Conservation (phyloP, 2,329 filamentous ascomycete species). For the Arthroderma sp. region DNA sequence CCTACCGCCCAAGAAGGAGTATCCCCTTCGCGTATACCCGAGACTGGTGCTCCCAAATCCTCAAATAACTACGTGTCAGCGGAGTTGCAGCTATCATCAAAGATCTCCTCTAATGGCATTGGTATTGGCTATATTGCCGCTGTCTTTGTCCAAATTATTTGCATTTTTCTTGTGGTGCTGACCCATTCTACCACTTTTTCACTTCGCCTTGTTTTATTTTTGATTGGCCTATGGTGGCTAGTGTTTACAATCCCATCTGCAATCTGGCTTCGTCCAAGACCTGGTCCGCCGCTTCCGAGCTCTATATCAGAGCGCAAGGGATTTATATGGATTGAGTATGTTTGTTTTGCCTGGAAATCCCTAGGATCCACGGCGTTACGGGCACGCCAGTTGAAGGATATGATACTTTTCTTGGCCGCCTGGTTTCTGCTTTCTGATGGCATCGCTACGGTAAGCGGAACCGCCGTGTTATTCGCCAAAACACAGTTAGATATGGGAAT, state of each 20-base stretch:
- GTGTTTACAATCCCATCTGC: slow-evolving; percentile 79
- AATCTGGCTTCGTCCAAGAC: slow-evolving; percentile 74
- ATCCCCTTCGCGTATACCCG: not conserved
- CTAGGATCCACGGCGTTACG: slow-evolving; percentile 67
- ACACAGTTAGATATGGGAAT: slow-evolving; percentile 82
- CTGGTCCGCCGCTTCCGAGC: slow-evolving; percentile 63
- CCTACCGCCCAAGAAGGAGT: not conserved
- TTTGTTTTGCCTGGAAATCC: slow-evolving; percentile 73
- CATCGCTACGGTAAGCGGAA: slow-evolving; percentile 87
- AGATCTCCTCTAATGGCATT: slow-evolving; percentile 83
- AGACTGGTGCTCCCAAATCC: too few relatives aligned
- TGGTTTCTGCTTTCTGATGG: slow-evolving; percentile 95
- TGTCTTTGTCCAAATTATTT: slow-evolving; percentile 67
- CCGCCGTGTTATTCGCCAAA: slow-evolving; percentile 90
- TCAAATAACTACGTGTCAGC: slow-evolving; percentile 27
- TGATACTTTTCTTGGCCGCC: slow-evolving; percentile 71
- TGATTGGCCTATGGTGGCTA: slow-evolving; percentile 87
- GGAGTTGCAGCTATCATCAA: slow-evolving; percentile 71
- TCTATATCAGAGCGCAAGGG: slow-evolving; percentile 19
- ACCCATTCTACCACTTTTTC: slow-evolving; percentile 71
- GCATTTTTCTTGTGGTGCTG: slow-evolving; percentile 61
- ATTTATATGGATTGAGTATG: slow-evolving; percentile 54
- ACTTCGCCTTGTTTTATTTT: slow-evolving; percentile 71
- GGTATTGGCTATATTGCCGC: slow-evolving; percentile 87
- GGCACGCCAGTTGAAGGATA: slow-evolving; percentile 61